Evolutionary conservation across 331 rosid species (phyloP).

Genomic region (Saraca asoca): DNA sequence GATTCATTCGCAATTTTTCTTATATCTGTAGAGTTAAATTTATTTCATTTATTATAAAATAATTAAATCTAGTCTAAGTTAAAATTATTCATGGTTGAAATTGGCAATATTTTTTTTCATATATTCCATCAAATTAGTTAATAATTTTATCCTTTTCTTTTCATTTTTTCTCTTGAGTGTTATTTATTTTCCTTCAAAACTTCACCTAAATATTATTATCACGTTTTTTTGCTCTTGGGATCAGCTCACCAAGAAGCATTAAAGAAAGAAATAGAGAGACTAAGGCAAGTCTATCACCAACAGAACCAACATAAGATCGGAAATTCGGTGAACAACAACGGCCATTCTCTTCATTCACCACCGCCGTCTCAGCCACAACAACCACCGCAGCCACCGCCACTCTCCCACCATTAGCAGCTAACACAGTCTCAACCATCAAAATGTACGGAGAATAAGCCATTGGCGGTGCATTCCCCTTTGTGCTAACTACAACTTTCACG

Average conservation of each 20-base stretch:
- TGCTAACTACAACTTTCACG: constrained; percentile 58
- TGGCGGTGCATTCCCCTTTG: constrained; percentile 22
- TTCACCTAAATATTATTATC: no score
- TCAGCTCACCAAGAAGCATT: constrained; percentile 94
- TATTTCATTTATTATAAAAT: no score
- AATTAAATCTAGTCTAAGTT: no score
- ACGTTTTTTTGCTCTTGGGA: no score
- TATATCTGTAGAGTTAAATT: no score
- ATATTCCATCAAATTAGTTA: no score
- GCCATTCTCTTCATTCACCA: constrained; percentile 26
- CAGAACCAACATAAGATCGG: constrained; percentile 66
- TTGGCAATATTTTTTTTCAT: no score
- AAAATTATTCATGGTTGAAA: no score
- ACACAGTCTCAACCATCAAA: constrained; percentile 17
- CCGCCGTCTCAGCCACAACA: constrained; percentile 38
- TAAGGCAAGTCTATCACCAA: constrained; percentile 83
- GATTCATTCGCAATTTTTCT: no score
- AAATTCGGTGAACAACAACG: constrained; percentile 39
- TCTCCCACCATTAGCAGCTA: constrained; percentile 33
- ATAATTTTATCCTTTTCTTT: no score
- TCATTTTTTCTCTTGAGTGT: no score
- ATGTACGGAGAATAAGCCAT: constrained; percentile 38
- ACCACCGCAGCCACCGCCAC: constrained; percentile 15
- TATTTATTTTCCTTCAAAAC: no score
- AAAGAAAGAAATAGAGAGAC: constrained; percentile 85